Evolutionary conservation across 1,284 basidiomycete genomes (phyloP).

Genomic region (Pseudozyma flocculosa): DNA sequence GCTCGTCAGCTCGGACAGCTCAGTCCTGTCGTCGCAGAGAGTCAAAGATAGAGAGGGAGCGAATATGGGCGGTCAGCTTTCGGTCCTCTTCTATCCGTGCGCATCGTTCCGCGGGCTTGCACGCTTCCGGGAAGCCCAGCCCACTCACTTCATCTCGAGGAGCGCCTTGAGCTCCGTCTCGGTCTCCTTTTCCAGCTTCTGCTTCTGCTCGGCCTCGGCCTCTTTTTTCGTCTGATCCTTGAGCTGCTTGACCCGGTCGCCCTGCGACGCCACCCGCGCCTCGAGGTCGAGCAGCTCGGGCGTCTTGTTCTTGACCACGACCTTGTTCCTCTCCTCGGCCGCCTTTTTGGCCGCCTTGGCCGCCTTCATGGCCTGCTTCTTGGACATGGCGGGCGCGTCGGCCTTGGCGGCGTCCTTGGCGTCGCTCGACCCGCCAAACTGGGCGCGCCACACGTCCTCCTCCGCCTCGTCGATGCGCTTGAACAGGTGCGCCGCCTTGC

Average conservation of each 20-base stretch:
- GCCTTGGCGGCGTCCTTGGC: conserved; percentile 10
- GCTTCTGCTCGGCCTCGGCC: conserved; percentile 34
- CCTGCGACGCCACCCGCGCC: conserved; percentile 37
- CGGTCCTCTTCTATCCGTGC: too few relatives aligned
- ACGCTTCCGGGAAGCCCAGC: too few relatives aligned
- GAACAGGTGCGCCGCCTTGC: conserved; percentile 86
- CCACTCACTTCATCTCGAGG: conserved; percentile 62
- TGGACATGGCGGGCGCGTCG: conserved; percentile 46
- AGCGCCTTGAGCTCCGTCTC: conserved; percentile 94
- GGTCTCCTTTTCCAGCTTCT: conserved; percentile 81
- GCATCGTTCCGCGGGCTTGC: too few relatives aligned
- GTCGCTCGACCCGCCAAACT: conserved; percentile 70
- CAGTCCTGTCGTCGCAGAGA: too few relatives aligned
- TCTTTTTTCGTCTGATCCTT: conserved; percentile 37
- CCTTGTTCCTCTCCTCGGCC: conserved; percentile 22
- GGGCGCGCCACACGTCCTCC: conserved; percentile 76
- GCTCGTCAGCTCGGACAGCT: neutral
- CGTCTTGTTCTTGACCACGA: conserved; percentile 47
- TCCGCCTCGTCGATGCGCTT: conserved; percentile 89
- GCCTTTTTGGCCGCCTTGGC: conserved; percentile 53
- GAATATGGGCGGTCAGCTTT: too few relatives aligned
- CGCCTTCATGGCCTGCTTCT: conserved; percentile 51
- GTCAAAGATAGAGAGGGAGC: too few relatives aligned
- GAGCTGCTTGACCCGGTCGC: conserved; percentile 36
- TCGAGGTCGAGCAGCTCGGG: conserved; percentile 43